Base-by-base conservation (phyloP, 129 eudicot species). In the Glebionis coronaria region DNA sequence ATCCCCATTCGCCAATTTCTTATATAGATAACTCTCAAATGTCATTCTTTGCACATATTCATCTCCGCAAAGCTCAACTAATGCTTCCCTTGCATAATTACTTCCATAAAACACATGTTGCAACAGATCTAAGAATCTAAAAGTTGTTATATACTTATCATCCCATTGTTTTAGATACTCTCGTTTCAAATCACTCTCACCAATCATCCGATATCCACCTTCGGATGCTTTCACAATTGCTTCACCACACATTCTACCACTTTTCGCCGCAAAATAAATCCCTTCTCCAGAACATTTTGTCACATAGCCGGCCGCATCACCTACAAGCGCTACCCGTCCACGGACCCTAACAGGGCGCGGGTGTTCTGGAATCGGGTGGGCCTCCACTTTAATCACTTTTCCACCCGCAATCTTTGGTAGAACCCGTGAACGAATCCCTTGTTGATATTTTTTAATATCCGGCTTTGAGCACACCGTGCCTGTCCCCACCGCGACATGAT, bases 11-110 rank as follows among this genome's bases (percentile, higher is more conserved):
- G 83, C 96, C 55, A 92, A 83, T 15, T 82, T 90, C 87, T 92
- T 92, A 65, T 92, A 88, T 86, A 92, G 68, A 69, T 92, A 92
- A 66, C 98, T 92, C 46, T 92, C 98, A 45, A 92, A 92, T 3
- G 98, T 92, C 96, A 92, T 92, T 81, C 85, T 84, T 78, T 92
- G 98, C 59, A 92, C 98, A 61, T 92, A 92, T 69, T 88, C 96
- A 65, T 92, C 96, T 1, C 91, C 96, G 71, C 98, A 92, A 84
- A 92, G 84, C 84, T 92, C 98, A 68, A 92, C 98, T 50, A 92
- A 84, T 3, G 98, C 96, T 75, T 92, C 98, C 77, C 96, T 84
- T 23, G 96, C 98, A 20, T 96, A 91, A 72, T 92, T 88, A 61
- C 90, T 88, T 58, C 98, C 74, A 80, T 92, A 92, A 31, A 92